A percentile compares a stretch with the other conserved stretches of the same genome.
phyloP scores from a whole-genome alignment of 352 stramenopile genomes.

The Phytophthora cajani region DNA sequence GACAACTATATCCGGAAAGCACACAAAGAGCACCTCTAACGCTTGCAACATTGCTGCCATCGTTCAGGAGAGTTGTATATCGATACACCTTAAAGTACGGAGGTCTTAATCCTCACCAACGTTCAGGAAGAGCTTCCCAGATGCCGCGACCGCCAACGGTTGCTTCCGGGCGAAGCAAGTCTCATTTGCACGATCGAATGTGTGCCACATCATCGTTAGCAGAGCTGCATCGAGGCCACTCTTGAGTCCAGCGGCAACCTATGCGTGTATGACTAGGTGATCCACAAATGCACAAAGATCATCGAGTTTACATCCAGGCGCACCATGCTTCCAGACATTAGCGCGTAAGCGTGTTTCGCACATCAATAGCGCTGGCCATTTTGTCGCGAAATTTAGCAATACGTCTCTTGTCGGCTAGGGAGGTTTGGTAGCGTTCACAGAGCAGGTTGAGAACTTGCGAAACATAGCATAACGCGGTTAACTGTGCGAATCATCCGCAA shows the following conservation, averaged over 20 bases:
- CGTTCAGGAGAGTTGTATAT: slow-evolving; percentile 14
- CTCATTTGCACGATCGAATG: slow-evolving; percentile 4
- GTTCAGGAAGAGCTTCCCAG: background rate
- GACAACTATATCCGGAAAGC: too few species aligned
- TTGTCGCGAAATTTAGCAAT: background rate
- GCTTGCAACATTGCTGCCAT: slow-evolving; percentile 24
- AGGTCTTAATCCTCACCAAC: slow-evolving; percentile 9
- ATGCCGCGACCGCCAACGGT: slow-evolving; percentile 1
- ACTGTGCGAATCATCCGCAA: too few species aligned
- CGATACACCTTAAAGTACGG: slow-evolving; percentile 10
- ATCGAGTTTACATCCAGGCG: background rate
- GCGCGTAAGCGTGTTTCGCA: background rate
- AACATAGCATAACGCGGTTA: background rate
- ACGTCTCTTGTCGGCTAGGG: background rate
- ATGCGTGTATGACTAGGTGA: background rate
- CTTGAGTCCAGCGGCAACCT: background rate
- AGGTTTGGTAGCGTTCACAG: background rate
- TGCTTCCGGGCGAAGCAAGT: slow-evolving; percentile 1
- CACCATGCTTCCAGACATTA: background rate
- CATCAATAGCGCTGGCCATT: background rate
- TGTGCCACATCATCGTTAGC: slow-evolving; percentile 9
- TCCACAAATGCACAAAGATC: background rate
- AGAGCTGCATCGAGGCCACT: background rate
- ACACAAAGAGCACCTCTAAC: slow-evolving; percentile 12
- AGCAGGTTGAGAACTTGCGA: background rate